A percentile compares a stretch with the other conserved stretches of the same genome.
Conservation (phyloP, 495 filamentous ascomycete genomes). For the Daldinia concentrica region DNA sequence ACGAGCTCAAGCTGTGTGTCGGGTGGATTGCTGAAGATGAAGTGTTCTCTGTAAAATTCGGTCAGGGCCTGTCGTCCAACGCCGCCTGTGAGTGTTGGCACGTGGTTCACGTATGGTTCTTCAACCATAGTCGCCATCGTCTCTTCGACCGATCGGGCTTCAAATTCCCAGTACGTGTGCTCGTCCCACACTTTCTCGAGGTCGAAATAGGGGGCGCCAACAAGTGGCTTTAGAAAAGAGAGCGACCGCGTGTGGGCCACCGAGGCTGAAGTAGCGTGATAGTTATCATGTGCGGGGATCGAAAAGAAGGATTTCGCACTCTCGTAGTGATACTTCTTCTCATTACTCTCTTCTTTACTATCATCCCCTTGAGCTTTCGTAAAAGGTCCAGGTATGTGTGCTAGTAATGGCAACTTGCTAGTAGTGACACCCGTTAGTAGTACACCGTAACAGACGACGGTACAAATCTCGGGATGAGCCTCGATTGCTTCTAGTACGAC, state of each 20-base stretch:
- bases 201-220: slow-evolving; percentile 65
- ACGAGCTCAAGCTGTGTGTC: slow-evolving; percentile 75
- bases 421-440: not conserved
- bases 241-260: slow-evolving; percentile 63
- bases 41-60: slow-evolving; percentile 70
- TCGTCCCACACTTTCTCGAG: slow-evolving; percentile 70
- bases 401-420: slow-evolving; percentile 29
- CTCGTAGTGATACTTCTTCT: slow-evolving; percentile 48
- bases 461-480: slow-evolving; percentile 42
- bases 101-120: slow-evolving; percentile 68
- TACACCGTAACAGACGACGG: slow-evolving; percentile 46
- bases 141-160: slow-evolving; percentile 59
- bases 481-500: slow-evolving; percentile 23
- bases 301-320: slow-evolving; percentile 46
- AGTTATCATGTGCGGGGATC: slow-evolving; percentile 54
- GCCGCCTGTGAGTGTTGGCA: slow-evolving; percentile 62
- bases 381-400: slow-evolving; percentile 26
- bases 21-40: slow-evolving; percentile 71
- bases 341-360: not conserved
- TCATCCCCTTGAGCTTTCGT: not conserved
- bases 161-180: slow-evolving; percentile 65
- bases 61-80: slow-evolving; percentile 73
- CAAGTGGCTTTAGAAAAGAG: slow-evolving; percentile 59
- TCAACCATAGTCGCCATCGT: slow-evolving; percentile 69
- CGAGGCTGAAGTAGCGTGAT: slow-evolving; percentile 49